Evolutionary conservation across 2,329 filamentous ascomycete genomes (phyloP).

Genomic region (Coniochaeta prunicola): DNA sequence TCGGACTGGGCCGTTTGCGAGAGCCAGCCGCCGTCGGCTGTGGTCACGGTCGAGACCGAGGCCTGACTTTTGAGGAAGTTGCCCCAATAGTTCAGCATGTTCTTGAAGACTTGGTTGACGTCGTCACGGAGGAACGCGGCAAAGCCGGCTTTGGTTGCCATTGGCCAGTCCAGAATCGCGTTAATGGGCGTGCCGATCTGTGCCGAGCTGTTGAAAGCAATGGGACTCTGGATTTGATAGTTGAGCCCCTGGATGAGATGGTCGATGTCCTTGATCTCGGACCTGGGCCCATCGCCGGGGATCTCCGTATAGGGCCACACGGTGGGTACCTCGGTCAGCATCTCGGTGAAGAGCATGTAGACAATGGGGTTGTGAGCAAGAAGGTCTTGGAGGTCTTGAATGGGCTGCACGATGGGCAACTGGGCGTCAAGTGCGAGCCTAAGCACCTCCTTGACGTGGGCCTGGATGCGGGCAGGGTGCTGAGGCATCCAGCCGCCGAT

Average conservation of each 20-base stretch:
- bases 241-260: slow-evolving; percentile 63
- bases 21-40: slow-evolving; percentile 42
- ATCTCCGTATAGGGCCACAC: slow-evolving; percentile 54
- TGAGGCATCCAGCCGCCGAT: too few species aligned
- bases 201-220: slow-evolving; percentile 40
- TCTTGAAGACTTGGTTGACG: slow-evolving; percentile 45
- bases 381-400: slow-evolving; percentile 57
- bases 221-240: too few species aligned
- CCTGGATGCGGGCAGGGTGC: too few species aligned
- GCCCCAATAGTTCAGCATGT: slow-evolving; percentile 52
- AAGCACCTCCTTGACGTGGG: too few species aligned
- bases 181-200: slow-evolving; percentile 47
- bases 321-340: slow-evolving; percentile 61
- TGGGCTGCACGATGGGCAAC: too few species aligned
- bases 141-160: slow-evolving; percentile 45
- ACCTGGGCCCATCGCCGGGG: slow-evolving; percentile 52
- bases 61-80: slow-evolving; percentile 41
- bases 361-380: slow-evolving; percentile 58
- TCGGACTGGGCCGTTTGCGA: slow-evolving; percentile 27
- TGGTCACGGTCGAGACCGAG: slow-evolving; percentile 30
- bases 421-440: too few species aligned
- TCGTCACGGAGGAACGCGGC: slow-evolving; percentile 48
- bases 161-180: slow-evolving; percentile 46
- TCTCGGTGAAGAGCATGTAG: slow-evolving; percentile 58
- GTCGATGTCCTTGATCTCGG: slow-evolving; percentile 56